Evolutionary conservation across 164 flowering plant genomes (phyloP).

Genomic region (Tetracentron sinense): DNA sequence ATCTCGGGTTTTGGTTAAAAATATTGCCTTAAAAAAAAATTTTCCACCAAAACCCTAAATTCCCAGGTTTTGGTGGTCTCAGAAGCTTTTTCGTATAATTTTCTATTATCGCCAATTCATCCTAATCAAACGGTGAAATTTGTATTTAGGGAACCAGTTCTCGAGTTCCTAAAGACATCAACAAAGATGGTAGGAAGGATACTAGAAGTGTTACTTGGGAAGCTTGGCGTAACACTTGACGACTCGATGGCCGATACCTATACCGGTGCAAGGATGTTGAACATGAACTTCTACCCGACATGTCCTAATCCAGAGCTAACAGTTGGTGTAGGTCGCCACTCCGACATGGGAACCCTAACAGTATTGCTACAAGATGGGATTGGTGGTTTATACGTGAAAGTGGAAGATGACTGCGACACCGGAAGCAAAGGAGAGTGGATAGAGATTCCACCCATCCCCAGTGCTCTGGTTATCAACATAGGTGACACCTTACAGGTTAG

Average conservation of each 20-base stretch:
- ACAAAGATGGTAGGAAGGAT: constrained; percentile 23
- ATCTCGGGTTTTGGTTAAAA: no score
- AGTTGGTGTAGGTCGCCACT: constrained; percentile 36
- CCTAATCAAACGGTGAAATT: background rate
- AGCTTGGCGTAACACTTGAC: constrained; percentile 31
- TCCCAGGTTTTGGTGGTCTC: no score
- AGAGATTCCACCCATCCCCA: constrained; percentile 33
- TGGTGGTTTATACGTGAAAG: constrained; percentile 37
- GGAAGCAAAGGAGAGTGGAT: constrained; percentile 27
- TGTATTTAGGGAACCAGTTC: constrained; percentile 28
- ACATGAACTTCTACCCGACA: constrained; percentile 43
- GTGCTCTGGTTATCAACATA: constrained; percentile 37
- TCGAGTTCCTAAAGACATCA: constrained; percentile 30
- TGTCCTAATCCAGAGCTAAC: constrained; percentile 46
- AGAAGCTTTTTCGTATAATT: no score
- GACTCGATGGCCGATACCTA: constrained; percentile 24
- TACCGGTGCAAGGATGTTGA: constrained; percentile 19
- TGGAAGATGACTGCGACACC: constrained; percentile 17
- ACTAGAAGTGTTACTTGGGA: constrained; percentile 21
- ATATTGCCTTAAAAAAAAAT: no score
- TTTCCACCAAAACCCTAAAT: no score
- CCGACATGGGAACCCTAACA: constrained; percentile 36
- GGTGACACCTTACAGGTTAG: constrained; percentile 36
- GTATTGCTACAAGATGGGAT: constrained; percentile 43
- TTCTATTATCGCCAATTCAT: no score